Evolutionary conservation across 768 basidiomycete genomes (phyloP).

Genomic region (Scleroderma bovista): DNA sequence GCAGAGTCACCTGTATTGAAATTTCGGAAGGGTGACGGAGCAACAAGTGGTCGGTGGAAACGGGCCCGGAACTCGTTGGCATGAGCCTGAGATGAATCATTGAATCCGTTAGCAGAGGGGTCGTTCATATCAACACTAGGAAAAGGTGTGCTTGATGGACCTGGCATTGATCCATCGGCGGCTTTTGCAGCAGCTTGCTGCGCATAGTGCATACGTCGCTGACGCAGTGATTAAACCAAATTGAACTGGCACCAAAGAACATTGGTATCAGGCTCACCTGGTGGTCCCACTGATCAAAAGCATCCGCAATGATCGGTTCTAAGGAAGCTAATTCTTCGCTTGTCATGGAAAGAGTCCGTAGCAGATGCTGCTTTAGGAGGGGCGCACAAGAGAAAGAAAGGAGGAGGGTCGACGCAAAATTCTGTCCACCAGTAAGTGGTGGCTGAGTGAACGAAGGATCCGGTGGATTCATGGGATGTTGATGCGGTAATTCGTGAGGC

Average conservation of each 20-base stretch:
- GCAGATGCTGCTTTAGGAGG: slow-evolving; percentile 66
- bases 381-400: slow-evolving; percentile 73
- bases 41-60: slow-evolving; percentile 56
- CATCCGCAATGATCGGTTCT: slow-evolving; percentile 76
- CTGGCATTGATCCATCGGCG: slow-evolving; percentile 23
- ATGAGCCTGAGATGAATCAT: slow-evolving; percentile 26
- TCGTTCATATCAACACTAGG: slow-evolving; percentile 28
- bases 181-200: slow-evolving; percentile 30
- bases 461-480: slow-evolving; percentile 33
- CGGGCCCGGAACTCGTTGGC: slow-evolving; percentile 59
- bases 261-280: slow-evolving; percentile 43
- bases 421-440: slow-evolving; percentile 55
- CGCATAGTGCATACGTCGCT: slow-evolving; percentile 47
- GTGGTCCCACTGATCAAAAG: slow-evolving; percentile 84
- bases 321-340: slow-evolving; percentile 74
- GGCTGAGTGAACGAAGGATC: slow-evolving; percentile 62
- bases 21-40: slow-evolving; percentile 53
- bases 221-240: not conserved
- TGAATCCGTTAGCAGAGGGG: slow-evolving; percentile 21
- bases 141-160: slow-evolving; percentile 26
- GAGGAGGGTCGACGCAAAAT: slow-evolving; percentile 72
- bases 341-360: slow-evolving; percentile 68
- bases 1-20: slow-evolving; percentile 25
- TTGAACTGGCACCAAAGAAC: not conserved
- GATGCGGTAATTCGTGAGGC: slow-evolving; percentile 30